These are phyloP conservation scores for Marvania coccoides DNA, from an alignment of 139 green algal species.

Conservation along the genomic window DNA sequence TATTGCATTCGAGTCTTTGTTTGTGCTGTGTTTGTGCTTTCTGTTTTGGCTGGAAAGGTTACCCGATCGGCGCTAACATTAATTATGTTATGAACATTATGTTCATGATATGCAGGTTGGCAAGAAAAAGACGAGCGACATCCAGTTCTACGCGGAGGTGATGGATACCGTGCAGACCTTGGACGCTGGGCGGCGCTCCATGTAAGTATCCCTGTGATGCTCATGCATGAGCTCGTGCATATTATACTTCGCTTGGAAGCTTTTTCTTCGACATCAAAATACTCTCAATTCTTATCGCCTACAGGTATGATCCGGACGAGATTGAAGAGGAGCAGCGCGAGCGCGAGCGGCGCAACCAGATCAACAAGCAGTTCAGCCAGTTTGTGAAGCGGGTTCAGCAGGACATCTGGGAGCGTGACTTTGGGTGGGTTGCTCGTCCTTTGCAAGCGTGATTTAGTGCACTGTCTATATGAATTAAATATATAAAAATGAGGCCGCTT, in stretches of 20 bases:
- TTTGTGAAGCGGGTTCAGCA: constrained; percentile 75
- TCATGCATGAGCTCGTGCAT: not conserved
- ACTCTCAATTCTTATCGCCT: not conserved
- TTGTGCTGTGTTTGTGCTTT: no score
- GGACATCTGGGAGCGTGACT: constrained; percentile 72
- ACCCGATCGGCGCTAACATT: not conserved
- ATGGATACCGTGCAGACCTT: constrained; percentile 92
- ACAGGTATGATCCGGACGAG: constrained; percentile 94
- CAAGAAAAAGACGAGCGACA: constrained; percentile 98
- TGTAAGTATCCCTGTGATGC: constrained; percentile 14
- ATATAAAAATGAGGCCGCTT: no score
- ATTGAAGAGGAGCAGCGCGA: constrained; percentile 99
- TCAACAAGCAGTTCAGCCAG: constrained; percentile 79
- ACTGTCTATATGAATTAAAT: no score
- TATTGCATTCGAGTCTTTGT: no score
- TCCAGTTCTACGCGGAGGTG: constrained; percentile 97
- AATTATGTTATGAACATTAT: not conserved
- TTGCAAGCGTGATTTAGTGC: no score
- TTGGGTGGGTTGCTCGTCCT: constrained; percentile 28
- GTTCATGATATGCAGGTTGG: constrained; percentile 18
- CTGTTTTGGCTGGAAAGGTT: not conserved
- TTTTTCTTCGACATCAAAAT: not conserved
- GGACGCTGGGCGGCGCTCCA: constrained; percentile 63
- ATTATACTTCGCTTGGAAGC: not conserved
- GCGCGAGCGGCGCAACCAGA: constrained; percentile 81